Base-by-base conservation (phyloP, 169 alveolate species). In the Plasmodium knowlesi region DNA sequence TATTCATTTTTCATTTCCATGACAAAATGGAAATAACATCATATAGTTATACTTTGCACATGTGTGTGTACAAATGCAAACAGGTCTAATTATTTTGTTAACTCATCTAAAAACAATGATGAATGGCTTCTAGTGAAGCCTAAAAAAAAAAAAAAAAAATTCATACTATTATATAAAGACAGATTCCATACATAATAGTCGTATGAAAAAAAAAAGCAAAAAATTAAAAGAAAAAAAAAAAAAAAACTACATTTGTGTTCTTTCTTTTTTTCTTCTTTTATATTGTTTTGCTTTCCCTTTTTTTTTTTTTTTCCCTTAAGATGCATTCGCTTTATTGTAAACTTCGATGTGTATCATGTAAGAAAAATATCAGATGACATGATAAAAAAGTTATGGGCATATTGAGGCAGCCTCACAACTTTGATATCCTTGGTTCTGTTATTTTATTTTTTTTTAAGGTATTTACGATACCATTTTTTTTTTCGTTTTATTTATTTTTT, bases 41-140 rank as follows among this genome's bases (percentile, higher is more conserved):
- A 57, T 22, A n/a, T 32, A 57, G 30, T 14, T 57, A 57, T 19
- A 22, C 12, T n/a, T 57, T 32, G 39, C 39, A 8, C 53, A 41
- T 0, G 8, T 41, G 53, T 41, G 53, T 41, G 53, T 41, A 14
- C 16, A 3, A 41, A 41, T 41, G 53, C 12, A 41, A 41, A 41
- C 16, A 41, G 53, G 53, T 14, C 30, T 34, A 34, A 34, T 74
- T 74, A n/a, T 74, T 34, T 74, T 74, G 10, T 74, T 19, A 32
- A 74, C 37, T 74, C 43, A 9, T 16, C 12, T 30, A 71, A 14
- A n/a, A 71, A 10, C 4, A 74, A 19, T 25, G 43, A 74, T 25
- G 53, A 74, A 74, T 88, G 93, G 93, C 93, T 88, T 88, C 93
- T 88, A 88, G 93, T 88, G 93, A 88, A 88, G 93, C 93, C 93